Evolutionary conservation across 192 early-diverging fungal genomes (phyloP), one percentile per base, ranked within the genome.

Genomic region (Backusella psychrophila): DNA sequence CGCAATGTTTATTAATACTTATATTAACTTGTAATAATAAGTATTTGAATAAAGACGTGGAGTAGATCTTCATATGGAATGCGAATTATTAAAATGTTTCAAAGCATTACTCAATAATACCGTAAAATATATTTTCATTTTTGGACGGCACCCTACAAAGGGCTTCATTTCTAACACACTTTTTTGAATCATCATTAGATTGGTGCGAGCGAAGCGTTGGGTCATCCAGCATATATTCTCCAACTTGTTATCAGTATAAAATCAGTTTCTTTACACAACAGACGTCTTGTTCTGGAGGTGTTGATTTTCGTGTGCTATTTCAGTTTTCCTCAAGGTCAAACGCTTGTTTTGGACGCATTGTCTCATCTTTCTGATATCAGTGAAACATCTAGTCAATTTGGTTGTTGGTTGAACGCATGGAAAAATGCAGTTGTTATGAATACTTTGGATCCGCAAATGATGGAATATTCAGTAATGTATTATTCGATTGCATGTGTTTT

Each of bases 1-100:
- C 6, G 21, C 6, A 21, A 33, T 68, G 7, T 38, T 44, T 17
- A 46, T 76, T 72, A 66, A 42, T 78, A 66, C 8, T 73, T 59
- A 41, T 74, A 23, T 53, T 8, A 29, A 63, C 2, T 4, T 8
- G 3, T 63, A 29, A 2, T 29, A 63, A 26, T 63, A 63, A 63
- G 29, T 9, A 14, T 29, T 9, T 17, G 26, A 63, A 63, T 26
- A 26, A 63, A 63, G 92, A 66, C 83, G 85, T 68, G 90, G 91
- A 34, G 84, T 86, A 33, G 93, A 94, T 77, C 79, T 91, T 23
- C 83, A 89, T 59, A 92, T 92, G 86, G 93, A 94, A 74, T 85
- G 89, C 42, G 93, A 93, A 81, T 90, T 94, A 69, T 85, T 93
- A 38, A 92, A 91, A 75, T 93, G 92, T 77, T 89, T 94, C 69